Percentiles rank a stretch among this genome's conserved stretches.
phyloP scores from a whole-genome alignment of 2,329 filamentous ascomycete species.

The Ophiostoma tasmaniense region DNA sequence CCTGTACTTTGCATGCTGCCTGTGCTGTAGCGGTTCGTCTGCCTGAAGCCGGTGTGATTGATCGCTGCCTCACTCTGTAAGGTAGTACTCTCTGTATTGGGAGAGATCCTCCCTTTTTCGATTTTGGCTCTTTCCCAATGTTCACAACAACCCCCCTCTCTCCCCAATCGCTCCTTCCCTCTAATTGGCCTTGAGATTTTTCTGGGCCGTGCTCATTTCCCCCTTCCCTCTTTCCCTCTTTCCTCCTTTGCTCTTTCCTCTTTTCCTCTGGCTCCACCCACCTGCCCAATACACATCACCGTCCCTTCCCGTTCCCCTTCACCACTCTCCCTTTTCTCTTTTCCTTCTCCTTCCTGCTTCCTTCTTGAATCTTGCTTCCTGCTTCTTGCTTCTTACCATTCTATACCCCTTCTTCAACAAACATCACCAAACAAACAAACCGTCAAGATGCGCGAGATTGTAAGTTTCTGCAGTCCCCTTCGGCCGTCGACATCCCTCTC shows the following conservation, averaged over 20 bases:
- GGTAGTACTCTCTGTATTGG: no score
- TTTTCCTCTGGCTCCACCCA: slow-evolving; percentile 15
- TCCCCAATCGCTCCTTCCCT: slow-evolving; percentile 7
- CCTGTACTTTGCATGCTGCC: background rate
- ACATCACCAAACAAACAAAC: slow-evolving; percentile 19
- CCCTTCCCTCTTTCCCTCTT: slow-evolving; percentile 17
- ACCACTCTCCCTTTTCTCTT: slow-evolving; percentile 7
- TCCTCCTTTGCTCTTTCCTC: slow-evolving; percentile 16
- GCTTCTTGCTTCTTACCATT: slow-evolving; percentile 3
- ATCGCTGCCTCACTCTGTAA: background rate
- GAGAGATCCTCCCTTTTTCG: slow-evolving; percentile 3
- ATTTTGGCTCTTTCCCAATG: background rate
- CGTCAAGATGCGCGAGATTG: slow-evolving; percentile 65
- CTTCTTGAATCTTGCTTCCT: background rate
- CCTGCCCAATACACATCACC: slow-evolving; percentile 9
- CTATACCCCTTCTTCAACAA: slow-evolving; percentile 8
- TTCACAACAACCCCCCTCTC: background rate
- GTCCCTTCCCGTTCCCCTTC: slow-evolving; percentile 1
- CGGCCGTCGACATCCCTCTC: background rate
- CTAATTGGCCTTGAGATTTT: slow-evolving; percentile 11
- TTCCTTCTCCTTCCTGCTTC: background rate
- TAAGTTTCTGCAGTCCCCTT: slow-evolving; percentile 36
- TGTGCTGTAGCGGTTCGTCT: background rate
- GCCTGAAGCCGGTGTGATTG: background rate
- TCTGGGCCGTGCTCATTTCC: slow-evolving; percentile 17